phyloP scores from a whole-genome alignment of 495 filamentous ascomycete genomes.

The Neurospora sp. region DNA sequence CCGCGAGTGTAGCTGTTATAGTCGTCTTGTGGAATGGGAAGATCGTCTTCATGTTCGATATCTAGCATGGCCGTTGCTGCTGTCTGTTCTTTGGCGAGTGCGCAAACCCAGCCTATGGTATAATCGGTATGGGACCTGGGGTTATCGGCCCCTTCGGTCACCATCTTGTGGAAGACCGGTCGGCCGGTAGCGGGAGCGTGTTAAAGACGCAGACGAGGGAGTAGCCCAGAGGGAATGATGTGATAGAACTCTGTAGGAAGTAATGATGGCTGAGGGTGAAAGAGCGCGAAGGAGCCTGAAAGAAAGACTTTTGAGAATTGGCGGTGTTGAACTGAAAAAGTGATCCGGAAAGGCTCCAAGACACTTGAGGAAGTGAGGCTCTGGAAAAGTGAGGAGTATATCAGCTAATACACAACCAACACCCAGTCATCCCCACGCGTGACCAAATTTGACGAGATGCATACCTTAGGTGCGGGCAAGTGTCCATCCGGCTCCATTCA shows the following conservation, averaged over 20 bases:
- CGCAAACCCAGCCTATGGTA: background rate
- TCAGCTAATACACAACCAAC: background rate
- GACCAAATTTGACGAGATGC: background rate
- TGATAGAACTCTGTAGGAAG: background rate
- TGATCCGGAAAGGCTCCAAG: background rate
- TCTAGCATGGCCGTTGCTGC: background rate
- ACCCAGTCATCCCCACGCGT: background rate
- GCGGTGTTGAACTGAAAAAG: background rate
- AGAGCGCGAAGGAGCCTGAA: background rate
- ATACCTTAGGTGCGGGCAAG: background rate
- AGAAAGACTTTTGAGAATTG: background rate
- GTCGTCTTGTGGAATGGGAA: no score
- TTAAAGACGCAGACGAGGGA: background rate
- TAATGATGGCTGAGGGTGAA: background rate
- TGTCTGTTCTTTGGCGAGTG: background rate
- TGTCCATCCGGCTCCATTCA: background rate
- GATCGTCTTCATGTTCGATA: background rate
- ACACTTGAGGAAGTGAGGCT: background rate
- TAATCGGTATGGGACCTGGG: background rate
- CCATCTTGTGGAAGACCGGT: background rate
- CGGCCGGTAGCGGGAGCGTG: background rate
- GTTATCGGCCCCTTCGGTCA: background rate
- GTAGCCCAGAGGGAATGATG: accelerated
- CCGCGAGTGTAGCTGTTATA: conserved; percentile 32
- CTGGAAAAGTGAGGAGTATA: background rate